Evolutionary conservation across 495 filamentous ascomycete genomes (phyloP).

Genomic region (Xylaria sp.): DNA sequence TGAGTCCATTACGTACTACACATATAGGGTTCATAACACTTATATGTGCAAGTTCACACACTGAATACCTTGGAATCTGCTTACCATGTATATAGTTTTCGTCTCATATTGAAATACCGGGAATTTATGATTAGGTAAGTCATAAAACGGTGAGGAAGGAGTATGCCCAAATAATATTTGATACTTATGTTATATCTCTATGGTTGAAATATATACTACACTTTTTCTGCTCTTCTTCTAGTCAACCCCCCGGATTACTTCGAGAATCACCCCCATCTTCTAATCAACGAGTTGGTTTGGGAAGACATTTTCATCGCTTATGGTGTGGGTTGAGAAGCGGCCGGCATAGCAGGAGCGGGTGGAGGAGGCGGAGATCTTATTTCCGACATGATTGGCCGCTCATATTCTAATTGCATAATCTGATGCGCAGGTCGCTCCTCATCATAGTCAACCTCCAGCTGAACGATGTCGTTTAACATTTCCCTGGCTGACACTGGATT

Average conservation of each 20-base stretch:
- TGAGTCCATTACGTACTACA: too few species aligned
- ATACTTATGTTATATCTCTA: not conserved
- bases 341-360: not conserved
- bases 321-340: not conserved
- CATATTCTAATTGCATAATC: not conserved
- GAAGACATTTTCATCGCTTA: not conserved
- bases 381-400: constrained; percentile 9
- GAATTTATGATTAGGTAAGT: too few species aligned
- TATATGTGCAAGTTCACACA: too few species aligned
- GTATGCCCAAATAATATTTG: too few species aligned
- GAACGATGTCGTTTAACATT: not conserved
- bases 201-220: not conserved
- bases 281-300: too few species aligned
- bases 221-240: not conserved
- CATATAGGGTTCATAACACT: too few species aligned
- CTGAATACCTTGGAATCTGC: too few species aligned
- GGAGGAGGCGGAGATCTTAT: not conserved
- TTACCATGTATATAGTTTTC: too few species aligned
- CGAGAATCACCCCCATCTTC: not conserved
- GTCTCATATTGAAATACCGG: too few species aligned
- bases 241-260: not conserved
- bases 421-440: not conserved
- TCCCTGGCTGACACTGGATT: not conserved
- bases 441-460: too few species aligned
- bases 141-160: too few species aligned